phyloP scores from a whole-genome alignment of 306 rosid species.

The Chamaecrista fasciculata region DNA sequence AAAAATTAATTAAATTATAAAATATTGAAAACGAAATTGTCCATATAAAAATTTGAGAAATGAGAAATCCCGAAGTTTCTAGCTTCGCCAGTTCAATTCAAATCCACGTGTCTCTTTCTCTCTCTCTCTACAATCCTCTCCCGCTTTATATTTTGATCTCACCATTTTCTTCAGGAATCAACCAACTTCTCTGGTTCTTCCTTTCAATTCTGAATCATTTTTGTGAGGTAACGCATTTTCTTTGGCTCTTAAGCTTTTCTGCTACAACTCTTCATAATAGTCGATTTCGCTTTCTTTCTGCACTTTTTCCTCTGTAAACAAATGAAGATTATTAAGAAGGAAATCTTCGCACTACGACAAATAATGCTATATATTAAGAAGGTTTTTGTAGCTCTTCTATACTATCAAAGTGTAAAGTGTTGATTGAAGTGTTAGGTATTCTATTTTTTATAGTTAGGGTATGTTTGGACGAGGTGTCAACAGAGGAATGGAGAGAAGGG shows the following conservation, averaged over 20 bases:
- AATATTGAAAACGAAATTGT: too few relatives aligned
- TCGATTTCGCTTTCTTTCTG: background rate
- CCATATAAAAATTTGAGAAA: too few relatives aligned
- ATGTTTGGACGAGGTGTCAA: too few relatives aligned
- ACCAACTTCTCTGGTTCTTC: background rate
- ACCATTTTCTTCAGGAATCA: background rate
- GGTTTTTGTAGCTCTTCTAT: too few relatives aligned
- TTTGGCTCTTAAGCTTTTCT: background rate
- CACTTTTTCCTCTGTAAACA: background rate
- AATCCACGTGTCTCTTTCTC: constrained; percentile 29
- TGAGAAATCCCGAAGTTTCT: constrained; percentile 31
- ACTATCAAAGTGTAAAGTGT: too few relatives aligned
- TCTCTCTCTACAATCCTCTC: background rate
- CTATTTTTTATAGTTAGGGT: too few relatives aligned
- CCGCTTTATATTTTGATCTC: background rate
- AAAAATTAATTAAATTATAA: too few relatives aligned
- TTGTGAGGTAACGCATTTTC: constrained; percentile 16
- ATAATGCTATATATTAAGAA: background rate
- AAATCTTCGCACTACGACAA: background rate
- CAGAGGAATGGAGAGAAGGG: too few relatives aligned
- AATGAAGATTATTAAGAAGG: background rate
- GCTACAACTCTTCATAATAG: background rate
- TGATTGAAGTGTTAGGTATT: too few relatives aligned
- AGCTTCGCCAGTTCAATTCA: background rate
- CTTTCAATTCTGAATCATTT: constrained; percentile 3